Evolutionary conservation across 202 grass and related monocot species (phyloP).

Genomic region (Cymbopogon flexuosus): DNA sequence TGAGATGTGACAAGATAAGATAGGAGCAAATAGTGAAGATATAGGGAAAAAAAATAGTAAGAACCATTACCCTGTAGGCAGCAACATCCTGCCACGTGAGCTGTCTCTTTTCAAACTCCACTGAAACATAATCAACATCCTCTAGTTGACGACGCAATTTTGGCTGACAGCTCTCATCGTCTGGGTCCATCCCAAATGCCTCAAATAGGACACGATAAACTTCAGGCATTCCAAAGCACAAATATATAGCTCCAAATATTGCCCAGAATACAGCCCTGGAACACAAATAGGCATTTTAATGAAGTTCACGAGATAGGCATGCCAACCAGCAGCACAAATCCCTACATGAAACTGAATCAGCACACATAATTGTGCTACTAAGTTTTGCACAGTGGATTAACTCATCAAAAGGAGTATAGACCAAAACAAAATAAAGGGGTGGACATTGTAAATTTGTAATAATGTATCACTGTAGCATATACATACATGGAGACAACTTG

Average conservation of each 20-base stretch:
- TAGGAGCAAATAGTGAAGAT: background rate
- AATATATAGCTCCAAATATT: slow-evolving; percentile 96
- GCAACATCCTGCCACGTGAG: slow-evolving; percentile 84
- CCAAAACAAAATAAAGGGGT: background rate
- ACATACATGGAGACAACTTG: background rate
- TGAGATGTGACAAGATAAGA: slow-evolving; percentile 30
- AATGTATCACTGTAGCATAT: background rate
- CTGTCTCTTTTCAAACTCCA: slow-evolving; percentile 84
- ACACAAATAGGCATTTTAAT: slow-evolving; percentile 21
- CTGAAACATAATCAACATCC: slow-evolving; percentile 97
- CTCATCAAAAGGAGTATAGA: background rate
- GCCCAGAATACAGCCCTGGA: slow-evolving; percentile 93
- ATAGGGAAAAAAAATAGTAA: background rate
- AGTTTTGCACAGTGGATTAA: background rate
- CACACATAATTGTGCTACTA: slow-evolving; percentile 3
- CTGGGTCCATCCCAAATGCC: slow-evolving; percentile 89
- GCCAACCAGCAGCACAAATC: background rate
- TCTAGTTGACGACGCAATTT: slow-evolving; percentile 88
- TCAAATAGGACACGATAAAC: slow-evolving; percentile 96
- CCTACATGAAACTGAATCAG: background rate
- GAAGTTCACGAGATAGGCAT: slow-evolving; percentile 10
- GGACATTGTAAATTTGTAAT: background rate
- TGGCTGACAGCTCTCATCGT: slow-evolving; percentile 87
- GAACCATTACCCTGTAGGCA: slow-evolving; percentile 64
- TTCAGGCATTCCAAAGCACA: slow-evolving; percentile 99